These are phyloP conservation scores for Globisporangium parvum DNA, from an alignment of 352 stramenopile genomes.

Conservation along the genomic window DNA sequence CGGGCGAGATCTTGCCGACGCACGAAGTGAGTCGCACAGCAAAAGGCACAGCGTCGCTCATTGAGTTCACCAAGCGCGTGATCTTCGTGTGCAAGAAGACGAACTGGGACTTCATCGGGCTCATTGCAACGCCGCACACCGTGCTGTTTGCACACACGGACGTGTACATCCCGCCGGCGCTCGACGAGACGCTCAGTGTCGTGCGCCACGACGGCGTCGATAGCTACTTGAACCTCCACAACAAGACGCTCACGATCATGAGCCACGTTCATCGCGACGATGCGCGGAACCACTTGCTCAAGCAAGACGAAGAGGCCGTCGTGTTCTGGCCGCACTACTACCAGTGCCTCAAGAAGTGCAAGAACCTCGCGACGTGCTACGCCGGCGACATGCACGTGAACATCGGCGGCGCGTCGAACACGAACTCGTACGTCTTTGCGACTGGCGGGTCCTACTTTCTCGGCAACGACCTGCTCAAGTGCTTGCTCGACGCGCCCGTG, in stretches of 20 bases:
- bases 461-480: constrained; percentile 57
- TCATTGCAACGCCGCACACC: constrained; percentile 54
- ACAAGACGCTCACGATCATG: constrained; percentile 80
- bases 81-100: constrained; percentile 71
- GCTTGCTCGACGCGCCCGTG: constrained; percentile 52
- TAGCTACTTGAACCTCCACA: constrained; percentile 74
- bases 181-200: constrained; percentile 52
- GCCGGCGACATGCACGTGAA: constrained; percentile 80
- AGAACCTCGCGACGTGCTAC: constrained; percentile 57
- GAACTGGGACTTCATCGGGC: constrained; percentile 75
- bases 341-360: constrained; percentile 68
- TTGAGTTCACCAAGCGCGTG: constrained; percentile 51
- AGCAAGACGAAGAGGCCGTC: constrained; percentile 71
- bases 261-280: constrained; percentile 50
- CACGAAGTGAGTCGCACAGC: constrained; percentile 29
- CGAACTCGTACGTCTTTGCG: constrained; percentile 77
- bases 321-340: constrained; percentile 81
- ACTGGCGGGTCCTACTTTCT: constrained; percentile 75
- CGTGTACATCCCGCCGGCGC: constrained; percentile 36
- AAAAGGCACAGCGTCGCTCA: constrained; percentile 42
- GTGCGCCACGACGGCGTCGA: constrained; percentile 60
- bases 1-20: constrained; percentile 41
- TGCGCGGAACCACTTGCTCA: constrained; percentile 51
- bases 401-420: constrained; percentile 47
- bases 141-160: constrained; percentile 66